Evolutionary conservation across 2,329 filamentous ascomycete genomes (phyloP), one percentile per base, ranked within the genome.

Genomic region (Colletotrichum tropicale): DNA sequence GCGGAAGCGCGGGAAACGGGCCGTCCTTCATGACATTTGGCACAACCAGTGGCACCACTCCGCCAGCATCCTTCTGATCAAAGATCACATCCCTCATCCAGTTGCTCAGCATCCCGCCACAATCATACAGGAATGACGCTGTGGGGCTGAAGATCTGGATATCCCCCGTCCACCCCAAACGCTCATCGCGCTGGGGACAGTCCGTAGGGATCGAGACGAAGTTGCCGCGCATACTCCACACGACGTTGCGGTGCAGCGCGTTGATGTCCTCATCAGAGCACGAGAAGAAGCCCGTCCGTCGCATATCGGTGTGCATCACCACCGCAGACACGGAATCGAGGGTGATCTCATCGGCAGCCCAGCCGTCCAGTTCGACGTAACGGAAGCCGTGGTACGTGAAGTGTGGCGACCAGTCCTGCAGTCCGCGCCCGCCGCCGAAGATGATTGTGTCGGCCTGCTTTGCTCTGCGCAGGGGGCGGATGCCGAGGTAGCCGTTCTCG

Each of bases 171-270:
- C 90, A 90, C 30, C 88, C 87, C 7, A 91, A 80, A 0, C 89
- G 84, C 80, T 91, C 89, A 74, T 91, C 89, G 1, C 89, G 84
- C 77, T 91, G 88, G 0, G 89, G 89, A 77, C 89, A 91, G 76
- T 93, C 91, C 0, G 90, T 92, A 0, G 90, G 90, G 0, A 92
- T 80, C 0, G 86, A 87, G 6, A 92, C 77, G 77, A 92, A 92
- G 78, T 92, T 93, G 0, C 90, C 89, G 21, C 86, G 85, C 87
- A 91, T 91, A 9, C 86, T 86, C 90, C 90, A 92, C 30, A 83
- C 78, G 1, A 89, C 85, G 70, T 93, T 93, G 3, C 85, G 69
- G 76, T 92, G 87, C 4, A 93, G 85, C 48, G 87, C 81, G 77
- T 91, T 92, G 52, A 92, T 76, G 5, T 87, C 80, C 0, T 78